Conservation (phyloP, 768 basidiomycete species). For the Xanthoconium purpureum region DNA sequence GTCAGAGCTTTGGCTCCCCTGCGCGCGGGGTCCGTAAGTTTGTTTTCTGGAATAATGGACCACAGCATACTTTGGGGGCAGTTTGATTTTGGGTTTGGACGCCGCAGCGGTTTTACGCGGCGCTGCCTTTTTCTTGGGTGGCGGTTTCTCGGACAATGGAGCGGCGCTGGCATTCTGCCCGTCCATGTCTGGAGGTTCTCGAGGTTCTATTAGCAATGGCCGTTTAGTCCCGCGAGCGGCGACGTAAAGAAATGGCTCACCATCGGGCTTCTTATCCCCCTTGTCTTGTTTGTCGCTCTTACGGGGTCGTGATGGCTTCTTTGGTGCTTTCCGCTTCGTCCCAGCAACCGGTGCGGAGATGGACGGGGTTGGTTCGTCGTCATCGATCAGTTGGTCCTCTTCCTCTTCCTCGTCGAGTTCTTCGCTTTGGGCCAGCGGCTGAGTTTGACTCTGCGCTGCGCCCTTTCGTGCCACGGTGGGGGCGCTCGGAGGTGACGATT, state of each 20-base stretch:
- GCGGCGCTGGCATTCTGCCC: constrained; percentile 15
- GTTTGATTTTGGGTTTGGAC: constrained; percentile 34
- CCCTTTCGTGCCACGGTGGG: constrained; percentile 20
- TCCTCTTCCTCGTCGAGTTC: constrained; percentile 65
- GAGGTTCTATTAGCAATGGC: constrained; percentile 23
- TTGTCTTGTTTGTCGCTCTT: constrained; percentile 48
- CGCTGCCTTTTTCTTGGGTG: constrained; percentile 47
- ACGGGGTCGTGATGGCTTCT: constrained; percentile 51
- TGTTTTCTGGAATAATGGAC: background rate
- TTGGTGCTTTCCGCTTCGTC: constrained; percentile 48
- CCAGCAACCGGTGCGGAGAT: constrained; percentile 30
- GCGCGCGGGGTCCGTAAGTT: constrained; percentile 12
- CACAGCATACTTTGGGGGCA: constrained; percentile 29
- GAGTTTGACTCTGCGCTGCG: constrained; percentile 14
- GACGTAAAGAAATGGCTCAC: constrained; percentile 32
- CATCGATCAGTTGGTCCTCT: constrained; percentile 81
- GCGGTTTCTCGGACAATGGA: constrained; percentile 34
- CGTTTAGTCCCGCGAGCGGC: constrained; percentile 2
- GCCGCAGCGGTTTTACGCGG: constrained; percentile 42
- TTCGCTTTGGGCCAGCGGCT: constrained; percentile 29
- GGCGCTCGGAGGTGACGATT: constrained; percentile 33
- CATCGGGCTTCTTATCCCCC: constrained; percentile 47
- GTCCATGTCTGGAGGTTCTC: constrained; percentile 29
- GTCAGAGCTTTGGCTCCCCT: constrained; percentile 31
- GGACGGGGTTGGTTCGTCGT: constrained; percentile 40